Base-by-base conservation (phyloP, 148 eudicot species). In the Rhododendron kiyosumense region DNA sequence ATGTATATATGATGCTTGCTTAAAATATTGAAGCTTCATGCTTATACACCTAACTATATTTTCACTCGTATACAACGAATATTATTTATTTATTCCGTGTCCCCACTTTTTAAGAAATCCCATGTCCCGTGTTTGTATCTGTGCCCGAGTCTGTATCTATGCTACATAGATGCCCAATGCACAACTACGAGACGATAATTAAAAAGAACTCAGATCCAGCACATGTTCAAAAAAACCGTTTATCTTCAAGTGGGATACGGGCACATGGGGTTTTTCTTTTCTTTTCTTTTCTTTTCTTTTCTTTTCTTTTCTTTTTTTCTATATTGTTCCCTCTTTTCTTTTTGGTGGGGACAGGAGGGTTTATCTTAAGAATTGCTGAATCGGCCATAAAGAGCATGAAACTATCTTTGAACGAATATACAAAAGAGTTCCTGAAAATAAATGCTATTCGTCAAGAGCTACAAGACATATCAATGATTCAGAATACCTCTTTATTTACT, bases 401-500 rank as follows among this genome's bases (percentile, higher is more conserved):
- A 32, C 41, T 26, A 71, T 73, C 54, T 28, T 65, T 3, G 28
- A 49, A 59, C 79, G 15, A 67, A 11, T 46, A 20, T 8, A 28
- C 13, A 65, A 14, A 5, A 30, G 45, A 49, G 10, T 17, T 7
- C 49, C 5, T 46, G 32, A 28, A 45, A 69, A 46, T 75, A 49
- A 69, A 78, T 52, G 41, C 65, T 28, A 22, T 41, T 81, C 18
- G 51, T 24, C 63, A 69, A 24, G 59, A 69, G 51, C 54, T 8
- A 9, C 15, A 20, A 34, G 2, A 46, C 2, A 48, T 84, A 59
- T 74, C 45, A 57, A 74, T 46, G 30, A 84, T 54, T 28, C 20
- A 36, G 48, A 24, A 63, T 93, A 96, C 98, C 98, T 96, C 98
- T 86, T 94, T 93, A 57, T 93, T 93, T 81, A 96, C 98, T 73